Evolutionary conservation across 176 grass and related monocot genomes (phyloP).

Genomic region (Miscanthus lutarioriparius): DNA sequence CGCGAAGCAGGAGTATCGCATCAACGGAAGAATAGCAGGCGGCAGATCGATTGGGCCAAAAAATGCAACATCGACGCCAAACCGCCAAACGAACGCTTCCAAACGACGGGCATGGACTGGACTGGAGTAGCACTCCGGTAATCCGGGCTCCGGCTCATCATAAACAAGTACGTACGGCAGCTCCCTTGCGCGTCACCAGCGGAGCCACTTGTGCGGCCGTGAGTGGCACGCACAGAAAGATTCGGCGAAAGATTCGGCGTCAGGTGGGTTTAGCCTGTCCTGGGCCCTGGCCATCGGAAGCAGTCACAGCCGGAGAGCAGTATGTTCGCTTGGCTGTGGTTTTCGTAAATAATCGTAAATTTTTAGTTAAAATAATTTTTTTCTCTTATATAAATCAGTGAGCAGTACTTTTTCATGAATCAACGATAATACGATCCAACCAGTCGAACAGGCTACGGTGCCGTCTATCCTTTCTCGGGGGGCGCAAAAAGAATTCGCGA

Average conservation of each 20-base stretch:
- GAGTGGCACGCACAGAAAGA: constrained; percentile 23
- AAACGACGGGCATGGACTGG: neutral
- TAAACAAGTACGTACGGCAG: neutral
- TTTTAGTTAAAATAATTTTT: too few relatives aligned
- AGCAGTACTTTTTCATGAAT: too few relatives aligned
- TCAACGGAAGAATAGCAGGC: too few relatives aligned
- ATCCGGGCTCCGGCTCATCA: too few relatives aligned
- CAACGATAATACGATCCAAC: too few relatives aligned
- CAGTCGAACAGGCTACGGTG: too few relatives aligned
- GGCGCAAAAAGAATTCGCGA: constrained; percentile 1
- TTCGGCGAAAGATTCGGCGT: constrained; percentile 43
- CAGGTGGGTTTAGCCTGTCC: constrained; percentile 28
- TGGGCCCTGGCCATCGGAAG: constrained; percentile 14
- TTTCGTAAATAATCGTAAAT: too few relatives aligned
- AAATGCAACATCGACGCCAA: neutral
- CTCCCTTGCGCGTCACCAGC: neutral
- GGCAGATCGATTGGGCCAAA: neutral
- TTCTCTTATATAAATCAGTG: too few relatives aligned
- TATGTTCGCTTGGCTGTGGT: too few relatives aligned
- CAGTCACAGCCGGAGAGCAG: neutral
- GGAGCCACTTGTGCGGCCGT: constrained; percentile 32
- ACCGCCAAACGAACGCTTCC: neutral
- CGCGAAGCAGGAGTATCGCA: neutral
- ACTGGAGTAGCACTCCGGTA: neutral
- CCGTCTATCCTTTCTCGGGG: constrained; percentile 38